Evolutionary conservation across 129 eudicot species (phyloP), one percentile per base, ranked within the genome.

Genomic region (Flaveria trinervia): DNA sequence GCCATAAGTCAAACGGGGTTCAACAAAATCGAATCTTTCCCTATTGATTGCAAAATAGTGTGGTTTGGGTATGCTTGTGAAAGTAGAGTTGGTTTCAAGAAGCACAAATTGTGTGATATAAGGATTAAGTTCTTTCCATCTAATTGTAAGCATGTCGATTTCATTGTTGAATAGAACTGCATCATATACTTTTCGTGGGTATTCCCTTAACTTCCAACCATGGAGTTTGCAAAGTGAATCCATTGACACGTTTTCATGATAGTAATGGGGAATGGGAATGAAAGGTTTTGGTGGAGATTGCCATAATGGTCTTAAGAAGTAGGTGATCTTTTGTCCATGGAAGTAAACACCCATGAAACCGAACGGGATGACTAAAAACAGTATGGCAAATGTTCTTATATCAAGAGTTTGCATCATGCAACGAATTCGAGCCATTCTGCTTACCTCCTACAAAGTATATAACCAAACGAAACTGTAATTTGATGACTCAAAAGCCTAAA

Each of bases 211-310:
- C 44, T 84, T 85, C 96, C 96, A 90, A 23, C 92, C 92, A 14
- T 90, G 96, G 51, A 88, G 90, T 67, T 80, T 86, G 83, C 96
- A 90, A 2, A 87, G 89, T 25, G 83, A 86, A 36, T 70, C 85
- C 90, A 90, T 87, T 2, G 90, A 73, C 39, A 90, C 81, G n/a
- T 90, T 87, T 69, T 85, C 87, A 45, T 87, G 89, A 80, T 90
- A 85, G 65, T 90, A 90, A 65, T 90, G 96, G 6, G 92, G 84
- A 4, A 90, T 57, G 71, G 77, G 66, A 57, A 78, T 62, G 76
- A 88, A 88, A 16, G 96, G 91, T 69, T 85, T 88, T 5, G 96
- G 96, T 67, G 96, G 96, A 30, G 90, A 79, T 77, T 90, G 87
- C 96, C 96, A 90, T 60, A 88, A 46, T 2, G 96, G 96, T 25